Evolutionary conservation across 2,329 filamentous ascomycete genomes (phyloP), one percentile per base, ranked within the genome.

Genomic region (Venturia nashicola): DNA sequence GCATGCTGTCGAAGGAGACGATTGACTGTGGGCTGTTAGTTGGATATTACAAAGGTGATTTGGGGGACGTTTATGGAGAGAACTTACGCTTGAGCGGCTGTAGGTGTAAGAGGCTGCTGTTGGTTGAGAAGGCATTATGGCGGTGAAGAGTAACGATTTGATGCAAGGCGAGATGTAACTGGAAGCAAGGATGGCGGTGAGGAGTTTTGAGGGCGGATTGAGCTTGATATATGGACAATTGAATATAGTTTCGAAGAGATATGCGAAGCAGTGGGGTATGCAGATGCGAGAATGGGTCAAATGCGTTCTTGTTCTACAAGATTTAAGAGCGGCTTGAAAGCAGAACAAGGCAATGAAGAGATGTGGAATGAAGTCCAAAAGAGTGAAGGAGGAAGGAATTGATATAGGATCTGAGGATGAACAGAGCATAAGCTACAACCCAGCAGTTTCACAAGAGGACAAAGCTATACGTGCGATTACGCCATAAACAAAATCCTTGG

Each of bases 1-100:
- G 51, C 51, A 57, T 57, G 51, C 36, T 57, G 51, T 57, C 51
- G 51, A 57, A 57, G 51, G 51, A 57, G 51, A 57, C 27, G 51
- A 57, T 57, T 18, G 51, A 57, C 51, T 57, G 39, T 51, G 40
- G 5, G 4, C 4, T 27, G 46, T 20, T 27, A 16, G 20, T 27
- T 5, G 23, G 46, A 11, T 27, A 3, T 27, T 27, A 20, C 11
- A 8, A 20, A 27, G 46, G 9, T 51, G 5, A 4, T 12, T 11
- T 23, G 44, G 8, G 44, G 6, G 27, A 9, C 12, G 11, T 55
- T 18, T 51, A 12, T 51, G 12, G 51, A 57, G 51, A n/a, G 27
- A n/a, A 57, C 51, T 57, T 57, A 57, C 51, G 23, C 51, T 57
- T 36, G 51, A 57, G 51, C 51, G 51, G 51, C 51, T 57, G 51